A percentile compares a stretch with the other conserved stretches of the same genome.
These are phyloP conservation scores for Leccinum griseonigrum DNA, from an alignment of 1,284 basidiomycete species.

Conservation along the genomic window DNA sequence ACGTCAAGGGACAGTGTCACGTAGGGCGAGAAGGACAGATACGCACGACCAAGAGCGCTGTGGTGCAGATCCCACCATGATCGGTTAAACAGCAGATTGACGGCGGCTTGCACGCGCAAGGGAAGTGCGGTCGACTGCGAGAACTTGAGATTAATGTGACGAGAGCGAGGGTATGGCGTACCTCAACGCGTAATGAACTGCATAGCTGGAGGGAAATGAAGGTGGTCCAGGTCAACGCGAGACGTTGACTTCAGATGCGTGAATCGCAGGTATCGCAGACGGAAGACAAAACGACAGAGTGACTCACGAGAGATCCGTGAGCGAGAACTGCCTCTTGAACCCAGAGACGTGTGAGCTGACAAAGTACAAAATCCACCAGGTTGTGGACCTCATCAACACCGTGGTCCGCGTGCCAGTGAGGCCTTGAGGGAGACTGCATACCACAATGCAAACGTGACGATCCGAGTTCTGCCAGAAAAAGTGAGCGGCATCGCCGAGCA, in stretches of 20 bases:
- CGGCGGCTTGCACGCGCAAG: constrained; percentile 45
- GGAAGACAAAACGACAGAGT: background rate
- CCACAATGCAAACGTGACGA: constrained; percentile 27
- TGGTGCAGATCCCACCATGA: constrained; percentile 73
- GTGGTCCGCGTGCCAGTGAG: too few species aligned
- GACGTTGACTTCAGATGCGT: background rate
- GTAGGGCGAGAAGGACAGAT: background rate
- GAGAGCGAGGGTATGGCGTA: constrained; percentile 29
- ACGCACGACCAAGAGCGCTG: constrained; percentile 55
- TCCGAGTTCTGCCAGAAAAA: constrained; percentile 18
- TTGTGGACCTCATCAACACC: constrained; percentile 3
- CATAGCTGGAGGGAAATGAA: constrained; percentile 41
- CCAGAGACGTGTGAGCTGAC: constrained; percentile 55
- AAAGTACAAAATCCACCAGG: constrained; percentile 43
- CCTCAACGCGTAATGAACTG: constrained; percentile 60
- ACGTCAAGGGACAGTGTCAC: background rate
- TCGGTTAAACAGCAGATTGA: constrained; percentile 52
- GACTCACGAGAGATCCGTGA: constrained; percentile 56
- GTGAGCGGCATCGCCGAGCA: background rate
- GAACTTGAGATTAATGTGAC: background rate
- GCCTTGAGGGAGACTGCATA: constrained; percentile 7
- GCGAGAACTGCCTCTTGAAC: constrained; percentile 68
- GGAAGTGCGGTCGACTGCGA: constrained; percentile 42
- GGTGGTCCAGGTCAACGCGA: background rate
- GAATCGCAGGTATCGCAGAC: constrained; percentile 42